Conservation (phyloP, 139 green algal genomes). For the Monoraphidium neglectum region DNA sequence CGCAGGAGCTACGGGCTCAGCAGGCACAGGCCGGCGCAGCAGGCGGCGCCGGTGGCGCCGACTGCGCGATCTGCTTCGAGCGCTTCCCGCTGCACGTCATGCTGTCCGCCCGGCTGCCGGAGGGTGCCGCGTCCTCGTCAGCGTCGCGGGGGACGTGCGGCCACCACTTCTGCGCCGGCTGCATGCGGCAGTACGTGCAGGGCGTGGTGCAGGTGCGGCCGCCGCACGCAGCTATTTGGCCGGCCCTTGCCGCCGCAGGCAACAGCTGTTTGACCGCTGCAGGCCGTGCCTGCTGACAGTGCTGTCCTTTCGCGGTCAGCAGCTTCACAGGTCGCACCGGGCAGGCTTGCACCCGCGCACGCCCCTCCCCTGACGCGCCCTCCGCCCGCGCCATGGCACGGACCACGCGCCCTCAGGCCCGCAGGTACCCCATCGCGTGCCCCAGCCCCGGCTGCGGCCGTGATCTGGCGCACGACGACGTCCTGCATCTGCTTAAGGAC, state of each 20-base stretch:
- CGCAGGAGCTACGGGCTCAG: too few relatives aligned
- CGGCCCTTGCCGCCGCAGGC: too few relatives aligned
- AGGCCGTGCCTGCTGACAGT: too few relatives aligned
- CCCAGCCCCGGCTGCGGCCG: conserved; percentile 30
- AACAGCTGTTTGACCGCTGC: too few relatives aligned
- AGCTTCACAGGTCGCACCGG: too few relatives aligned
- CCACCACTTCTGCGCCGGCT: conserved; percentile 41
- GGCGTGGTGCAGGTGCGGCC: conserved; percentile 17
- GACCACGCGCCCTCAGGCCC: conserved; percentile 27
- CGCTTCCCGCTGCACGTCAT: conserved; percentile 1
- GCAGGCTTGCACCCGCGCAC: too few relatives aligned
- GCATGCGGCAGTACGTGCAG: conserved; percentile 39
- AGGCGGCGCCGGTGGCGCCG: background rate
- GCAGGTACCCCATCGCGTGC: conserved; percentile 36
- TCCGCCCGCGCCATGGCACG: too few relatives aligned
- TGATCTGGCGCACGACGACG: conserved; percentile 5
- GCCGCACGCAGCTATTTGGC: too few relatives aligned
- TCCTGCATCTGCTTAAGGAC: conserved; percentile 9
- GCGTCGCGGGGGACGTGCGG: conserved; percentile 8
- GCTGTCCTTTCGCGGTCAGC: too few relatives aligned
- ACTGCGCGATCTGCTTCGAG: conserved; percentile 27
- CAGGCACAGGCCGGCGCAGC: background rate
- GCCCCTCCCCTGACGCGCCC: too few relatives aligned
- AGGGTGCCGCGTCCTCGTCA: background rate
- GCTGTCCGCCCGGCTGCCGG: conserved; percentile 14